These are phyloP conservation scores for Dalbergia cochinchinensis DNA, from an alignment of 306 rosid genomes.

Conservation along the genomic window DNA sequence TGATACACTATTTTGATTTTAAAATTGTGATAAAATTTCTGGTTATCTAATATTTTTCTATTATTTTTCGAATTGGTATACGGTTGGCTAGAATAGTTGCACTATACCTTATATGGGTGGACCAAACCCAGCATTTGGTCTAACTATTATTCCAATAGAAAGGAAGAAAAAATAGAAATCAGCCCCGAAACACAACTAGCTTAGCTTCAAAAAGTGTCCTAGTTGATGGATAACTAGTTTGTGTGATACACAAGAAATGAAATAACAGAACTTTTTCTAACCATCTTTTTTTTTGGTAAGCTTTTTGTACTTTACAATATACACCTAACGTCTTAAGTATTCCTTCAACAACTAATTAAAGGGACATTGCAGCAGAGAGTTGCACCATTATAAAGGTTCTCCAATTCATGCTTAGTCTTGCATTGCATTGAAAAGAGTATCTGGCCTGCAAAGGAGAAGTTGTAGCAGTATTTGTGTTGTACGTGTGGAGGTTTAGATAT, in stretches of 20 bases:
- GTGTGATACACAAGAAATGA: slow-evolving; percentile 47
- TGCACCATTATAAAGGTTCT: slow-evolving; percentile 37
- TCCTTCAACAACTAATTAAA: slow-evolving; percentile 51
- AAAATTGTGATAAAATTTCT: too few species aligned
- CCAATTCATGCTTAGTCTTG: not conserved
- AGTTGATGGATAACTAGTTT: slow-evolving; percentile 58
- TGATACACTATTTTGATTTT: too few species aligned
- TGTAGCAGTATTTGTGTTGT: too few species aligned
- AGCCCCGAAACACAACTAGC: slow-evolving; percentile 43
- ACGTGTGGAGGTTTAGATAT: too few species aligned
- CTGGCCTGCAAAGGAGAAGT: not conserved
- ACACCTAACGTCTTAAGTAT: slow-evolving; percentile 47
- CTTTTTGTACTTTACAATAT: slow-evolving; percentile 9
- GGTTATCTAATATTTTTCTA: too few species aligned
- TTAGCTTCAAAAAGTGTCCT: slow-evolving; percentile 51
- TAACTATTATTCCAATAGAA: slow-evolving; percentile 36
- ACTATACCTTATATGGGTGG: slow-evolving; percentile 60
- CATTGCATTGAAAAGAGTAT: not conserved
- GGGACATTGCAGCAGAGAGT: slow-evolving; percentile 59
- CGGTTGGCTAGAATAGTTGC: slow-evolving; percentile 42
- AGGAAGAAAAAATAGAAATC: slow-evolving; percentile 24
- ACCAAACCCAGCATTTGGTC: slow-evolving; percentile 56
- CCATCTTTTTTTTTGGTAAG: not conserved
- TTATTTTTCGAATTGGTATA: slow-evolving; percentile 5
- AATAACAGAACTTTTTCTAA: slow-evolving; percentile 1